Evolutionary conservation across 441 rosid species (phyloP).

Genomic region (Pelargonium citronellum): DNA sequence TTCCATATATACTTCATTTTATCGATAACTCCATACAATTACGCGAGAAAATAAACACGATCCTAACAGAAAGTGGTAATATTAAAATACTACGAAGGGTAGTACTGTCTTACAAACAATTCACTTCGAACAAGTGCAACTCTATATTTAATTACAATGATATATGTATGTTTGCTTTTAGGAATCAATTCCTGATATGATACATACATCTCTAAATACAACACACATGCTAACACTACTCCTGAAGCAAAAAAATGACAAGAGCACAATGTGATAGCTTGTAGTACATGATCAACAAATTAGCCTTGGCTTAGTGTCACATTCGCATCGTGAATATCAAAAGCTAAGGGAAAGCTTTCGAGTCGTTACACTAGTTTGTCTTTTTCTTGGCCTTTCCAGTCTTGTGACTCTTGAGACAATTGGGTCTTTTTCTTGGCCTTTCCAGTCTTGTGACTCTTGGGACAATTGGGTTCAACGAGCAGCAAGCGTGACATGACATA

Average conservation of each 20-base stretch:
- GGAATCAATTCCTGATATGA: too few species aligned
- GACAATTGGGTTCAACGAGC: conserved; percentile 38
- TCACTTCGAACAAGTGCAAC: not conserved
- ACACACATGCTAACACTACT: not conserved
- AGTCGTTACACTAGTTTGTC: conserved; percentile 12
- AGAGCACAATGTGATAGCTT: not conserved
- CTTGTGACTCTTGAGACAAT: conserved; percentile 22
- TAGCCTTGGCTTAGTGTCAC: too few species aligned
- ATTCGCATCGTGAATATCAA: too few species aligned
- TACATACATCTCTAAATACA: conserved; percentile 1
- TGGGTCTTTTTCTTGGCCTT: conserved; percentile 44
- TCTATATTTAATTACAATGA: not conserved
- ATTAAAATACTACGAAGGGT: too few species aligned
- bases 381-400: conserved; percentile 42
- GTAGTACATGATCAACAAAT: not conserved
- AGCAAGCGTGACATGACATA: conserved; percentile 75
- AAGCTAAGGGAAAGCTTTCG: too few species aligned
- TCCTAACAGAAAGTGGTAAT: too few species aligned
- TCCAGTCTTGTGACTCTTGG: conserved; percentile 26
- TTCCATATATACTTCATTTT: too few species aligned
- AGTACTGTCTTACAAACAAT: too few species aligned
- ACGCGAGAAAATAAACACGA: too few species aligned
- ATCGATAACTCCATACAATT: too few species aligned
- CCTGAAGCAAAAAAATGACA: not conserved
- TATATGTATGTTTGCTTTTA: not conserved